Evolutionary conservation across 2,329 filamentous ascomycete genomes (phyloP), one percentile per base, ranked within the genome.

Genomic region (Lasiodiplodia theobromae): DNA sequence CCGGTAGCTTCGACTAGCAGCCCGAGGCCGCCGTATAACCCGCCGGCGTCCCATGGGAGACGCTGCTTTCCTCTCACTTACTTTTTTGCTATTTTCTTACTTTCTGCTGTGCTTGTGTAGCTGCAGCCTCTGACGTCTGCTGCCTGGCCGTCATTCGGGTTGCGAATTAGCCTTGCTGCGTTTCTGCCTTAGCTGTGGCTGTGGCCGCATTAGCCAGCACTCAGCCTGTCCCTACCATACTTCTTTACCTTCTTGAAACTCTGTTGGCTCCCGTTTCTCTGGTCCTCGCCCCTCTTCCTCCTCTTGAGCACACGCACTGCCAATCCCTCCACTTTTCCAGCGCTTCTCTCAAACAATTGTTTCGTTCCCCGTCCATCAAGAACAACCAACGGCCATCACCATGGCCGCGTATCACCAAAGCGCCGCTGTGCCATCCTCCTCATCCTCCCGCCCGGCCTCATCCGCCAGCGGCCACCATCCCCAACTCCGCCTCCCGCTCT

Each of bases 141-240:
- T 34, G 58, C 58, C 58, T 63, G 44, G 14, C 40, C 21, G n/a
- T n/a, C 10, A n/a, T 34, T n/a, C 10, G 21, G 3, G 38, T 38
- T 31, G 25, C 12, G 47, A 44, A 14, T 34, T 28, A 25, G 58
- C 47, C 16, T 34, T 21, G 58, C 56, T 37, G 25, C 37, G 21
- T 10, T 18, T 21, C 56, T 56, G 53, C 56, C 40, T 38, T 18
- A 38, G 5, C 16, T 57, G 53, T 21, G 40, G 16, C 40, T 28
- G 28, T 58, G 56, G 56, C 56, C 56, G 56, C 51, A 44, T 23
- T 12, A 52, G 49, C 49, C 49, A 10, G 8, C 6, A 14, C 38
- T 63, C 44, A 63, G 60, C 60, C 60, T 63, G 60, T 63, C 60
- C 16, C 60, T 52, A 63, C 60, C 60, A 44, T 52, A 63, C 60